These are phyloP conservation scores for Globisporangium splendens DNA, from an alignment of 352 stramenopile species.

Conservation along the genomic window DNA sequence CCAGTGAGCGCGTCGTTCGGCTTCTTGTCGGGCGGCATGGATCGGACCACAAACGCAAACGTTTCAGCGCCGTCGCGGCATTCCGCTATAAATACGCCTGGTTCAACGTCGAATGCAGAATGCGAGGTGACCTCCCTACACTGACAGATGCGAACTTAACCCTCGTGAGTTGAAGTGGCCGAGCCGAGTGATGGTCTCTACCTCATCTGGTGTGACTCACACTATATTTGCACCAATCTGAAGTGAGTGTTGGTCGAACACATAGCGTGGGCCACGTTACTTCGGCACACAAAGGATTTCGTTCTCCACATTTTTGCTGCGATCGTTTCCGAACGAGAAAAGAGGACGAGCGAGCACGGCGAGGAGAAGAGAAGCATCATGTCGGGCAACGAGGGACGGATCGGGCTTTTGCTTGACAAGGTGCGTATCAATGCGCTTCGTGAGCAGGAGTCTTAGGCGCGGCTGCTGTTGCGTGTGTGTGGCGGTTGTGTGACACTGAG, in stretches of 20 bases:
- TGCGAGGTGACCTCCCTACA: no score
- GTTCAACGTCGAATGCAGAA: no score
- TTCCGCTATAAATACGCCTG: background rate
- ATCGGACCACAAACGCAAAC: conserved; percentile 3
- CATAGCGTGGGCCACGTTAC: background rate
- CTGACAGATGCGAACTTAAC: background rate
- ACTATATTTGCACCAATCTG: background rate
- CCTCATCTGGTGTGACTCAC: background rate
- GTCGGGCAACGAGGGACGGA: conserved; percentile 71
- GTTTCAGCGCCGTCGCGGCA: conserved; percentile 5
- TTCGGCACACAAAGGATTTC: background rate
- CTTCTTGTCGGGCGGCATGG: background rate
- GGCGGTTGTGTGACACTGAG: background rate
- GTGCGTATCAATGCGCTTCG: conserved; percentile 16
- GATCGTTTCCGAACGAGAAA: conserved; percentile 6
- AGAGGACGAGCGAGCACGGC: background rate
- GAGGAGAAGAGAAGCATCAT: conserved; percentile 21
- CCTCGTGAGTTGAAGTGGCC: conserved; percentile 1
- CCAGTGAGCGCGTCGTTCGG: no score
- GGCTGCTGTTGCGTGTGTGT: background rate
- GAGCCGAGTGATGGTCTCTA: background rate
- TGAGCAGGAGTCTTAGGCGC: background rate
- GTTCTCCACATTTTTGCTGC: background rate
- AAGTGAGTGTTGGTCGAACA: background rate
- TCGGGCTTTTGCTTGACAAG: conserved; percentile 81